Evolutionary conservation across 192 early-diverging fungal genomes (phyloP).

Genomic region (Backusella liffmaniae): DNA sequence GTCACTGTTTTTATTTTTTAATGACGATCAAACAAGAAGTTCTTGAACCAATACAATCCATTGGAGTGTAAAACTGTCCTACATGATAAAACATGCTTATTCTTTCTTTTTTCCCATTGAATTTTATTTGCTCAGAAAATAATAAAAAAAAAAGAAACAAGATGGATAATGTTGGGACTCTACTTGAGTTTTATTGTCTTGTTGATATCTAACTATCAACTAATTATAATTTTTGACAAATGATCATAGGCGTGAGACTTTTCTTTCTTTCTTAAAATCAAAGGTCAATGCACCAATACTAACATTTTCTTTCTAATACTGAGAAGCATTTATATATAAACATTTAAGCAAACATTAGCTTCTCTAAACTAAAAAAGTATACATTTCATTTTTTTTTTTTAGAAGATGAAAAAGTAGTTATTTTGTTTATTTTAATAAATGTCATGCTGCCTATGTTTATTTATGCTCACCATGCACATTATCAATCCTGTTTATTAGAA

Average conservation of each 20-base stretch:
- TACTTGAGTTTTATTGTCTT: not conserved
- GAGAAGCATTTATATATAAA: not conserved
- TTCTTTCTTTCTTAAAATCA: not conserved
- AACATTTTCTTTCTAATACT: not conserved
- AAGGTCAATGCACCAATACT: not conserved
- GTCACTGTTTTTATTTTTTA: not conserved
- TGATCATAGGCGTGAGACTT: too few species aligned
- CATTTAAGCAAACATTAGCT: not conserved
- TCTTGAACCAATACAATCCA: not conserved
- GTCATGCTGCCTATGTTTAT: too few species aligned
- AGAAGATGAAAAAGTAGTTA: too few species aligned
- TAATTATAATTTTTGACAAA: too few species aligned
- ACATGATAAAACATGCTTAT: not conserved
- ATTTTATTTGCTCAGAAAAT: not conserved
- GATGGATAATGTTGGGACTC: not conserved
- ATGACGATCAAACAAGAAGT: slow-evolving; percentile 4
- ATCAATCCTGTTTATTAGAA: too few species aligned
- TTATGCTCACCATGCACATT: too few species aligned
- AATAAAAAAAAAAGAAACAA: not conserved
- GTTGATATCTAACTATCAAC: too few species aligned
- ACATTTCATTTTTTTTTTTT: not conserved
- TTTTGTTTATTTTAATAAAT: too few species aligned
- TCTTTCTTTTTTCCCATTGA: not conserved
- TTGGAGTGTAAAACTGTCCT: slow-evolving; percentile 1
- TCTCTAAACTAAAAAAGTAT: not conserved